phyloP scores from a whole-genome alignment of 176 grass and related monocot species.

The Chloris gayana region DNA sequence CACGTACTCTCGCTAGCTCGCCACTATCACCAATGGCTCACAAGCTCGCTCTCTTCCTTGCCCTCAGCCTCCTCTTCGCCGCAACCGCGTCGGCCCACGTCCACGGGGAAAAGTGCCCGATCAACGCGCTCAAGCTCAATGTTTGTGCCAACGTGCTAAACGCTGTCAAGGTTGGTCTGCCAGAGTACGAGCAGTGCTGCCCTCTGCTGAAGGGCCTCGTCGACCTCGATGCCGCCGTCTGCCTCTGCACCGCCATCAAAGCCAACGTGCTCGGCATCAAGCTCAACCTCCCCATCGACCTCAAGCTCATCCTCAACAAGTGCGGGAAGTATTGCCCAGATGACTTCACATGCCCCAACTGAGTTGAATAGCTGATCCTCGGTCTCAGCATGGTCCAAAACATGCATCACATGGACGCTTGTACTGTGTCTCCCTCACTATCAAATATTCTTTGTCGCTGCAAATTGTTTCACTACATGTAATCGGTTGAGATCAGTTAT shows the following conservation, averaged over 20 bases:
- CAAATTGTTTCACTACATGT: neutral
- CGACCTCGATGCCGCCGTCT: too few species aligned
- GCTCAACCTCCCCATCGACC: neutral
- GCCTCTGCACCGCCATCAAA: too few species aligned
- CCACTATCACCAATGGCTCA: conserved; percentile 3
- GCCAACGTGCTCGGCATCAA: too few species aligned
- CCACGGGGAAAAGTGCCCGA: neutral
- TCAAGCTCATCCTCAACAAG: conserved; percentile 16
- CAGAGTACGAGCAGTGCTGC: neutral
- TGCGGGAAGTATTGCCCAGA: conserved; percentile 24
- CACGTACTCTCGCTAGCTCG: too few species aligned
- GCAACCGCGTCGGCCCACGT: neutral
- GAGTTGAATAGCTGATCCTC: neutral
- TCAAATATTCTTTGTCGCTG: neutral
- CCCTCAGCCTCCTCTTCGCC: conserved; percentile 14
- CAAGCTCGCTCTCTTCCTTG: neutral
- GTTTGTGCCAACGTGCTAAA: conserved; percentile 40
- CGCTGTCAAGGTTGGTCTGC: conserved; percentile 2
- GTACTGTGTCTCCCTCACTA: neutral
- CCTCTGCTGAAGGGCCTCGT: too few species aligned
- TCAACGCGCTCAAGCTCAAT: conserved; percentile 22
- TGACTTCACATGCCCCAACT: conserved; percentile 19
- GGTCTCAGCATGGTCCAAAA: neutral
- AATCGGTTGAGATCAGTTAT: neutral
- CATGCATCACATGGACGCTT: neutral